Evolutionary conservation across 768 basidiomycete species (phyloP), one percentile per base, ranked within the genome.

Genomic region (Panaeolus cyanescens): DNA sequence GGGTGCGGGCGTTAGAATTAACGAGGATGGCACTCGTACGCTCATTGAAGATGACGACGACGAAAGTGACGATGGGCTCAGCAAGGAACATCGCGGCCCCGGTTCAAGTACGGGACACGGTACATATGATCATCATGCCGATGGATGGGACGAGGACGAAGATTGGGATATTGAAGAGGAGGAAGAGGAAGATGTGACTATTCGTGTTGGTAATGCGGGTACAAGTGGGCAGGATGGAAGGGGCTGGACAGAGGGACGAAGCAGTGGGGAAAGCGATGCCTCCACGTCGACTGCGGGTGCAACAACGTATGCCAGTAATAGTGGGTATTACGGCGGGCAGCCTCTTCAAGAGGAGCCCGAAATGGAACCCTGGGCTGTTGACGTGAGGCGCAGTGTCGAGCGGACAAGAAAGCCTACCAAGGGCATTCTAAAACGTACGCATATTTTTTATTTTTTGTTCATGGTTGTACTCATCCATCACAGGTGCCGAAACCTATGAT

Each of bases 401-500:
- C 78, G 85, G 74, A 76, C 81, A 36, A 78, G 84, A 66, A 68
- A 77, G 64, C 95, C 93, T 3, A 76, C 86, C 30, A 92, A 83
- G 73, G 94, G 96, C 20, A 98, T 99, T 60, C 76, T 99, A 63
- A 99, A 98, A 80, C 75, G 93, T 93, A 74, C 72, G 89, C 85
- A 32, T 61, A 33, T 50, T 32, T 61, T 59, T 57, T 20, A 6
- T 59, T 8, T 34, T 53, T 64, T 19, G 22, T 20, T 62, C 31
- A 60, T 58, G 10, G 22, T 55, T 53, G 58, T 58, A 15, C 4
- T 22, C 50, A 42, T 34, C 22, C 33, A 28, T 62, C 55, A 1
- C 70, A 93, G 92, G 88, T 71, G 90, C 91, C 9, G 82, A 80
- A 0, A 80, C 75, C 22, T 94, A 92, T 71, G 82, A 81, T 64